phyloP scores from a whole-genome alignment of 2,329 filamentous ascomycete species.

The Chaetomiaceae sp. region DNA sequence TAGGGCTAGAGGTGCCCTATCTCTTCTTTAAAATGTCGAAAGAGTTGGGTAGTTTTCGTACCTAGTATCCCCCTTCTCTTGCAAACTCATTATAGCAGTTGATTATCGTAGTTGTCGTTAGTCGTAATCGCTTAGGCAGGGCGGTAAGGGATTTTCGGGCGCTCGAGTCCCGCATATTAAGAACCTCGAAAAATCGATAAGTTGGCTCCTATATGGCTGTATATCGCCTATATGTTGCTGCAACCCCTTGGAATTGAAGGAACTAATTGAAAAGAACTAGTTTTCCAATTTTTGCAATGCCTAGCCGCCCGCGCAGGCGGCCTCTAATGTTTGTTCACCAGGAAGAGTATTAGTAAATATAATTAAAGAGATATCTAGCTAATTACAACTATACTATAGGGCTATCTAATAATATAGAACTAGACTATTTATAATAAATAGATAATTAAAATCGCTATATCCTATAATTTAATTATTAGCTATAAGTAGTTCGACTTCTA shows the following conservation, averaged over 20 bases:
- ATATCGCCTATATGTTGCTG: background rate
- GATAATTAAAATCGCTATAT: too few species aligned
- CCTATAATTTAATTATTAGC: too few species aligned
- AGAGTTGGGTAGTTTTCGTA: constrained; percentile 4
- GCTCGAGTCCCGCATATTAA: background rate
- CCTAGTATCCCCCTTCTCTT: background rate
- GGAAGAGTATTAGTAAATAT: too few species aligned
- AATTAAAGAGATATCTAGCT: too few species aligned
- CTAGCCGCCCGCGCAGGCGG: constrained; percentile 1
- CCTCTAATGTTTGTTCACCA: background rate
- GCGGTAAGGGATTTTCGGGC: constrained; percentile 1
- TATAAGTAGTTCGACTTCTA: too few species aligned
- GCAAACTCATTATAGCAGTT: too few species aligned
- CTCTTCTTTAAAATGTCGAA: constrained; percentile 3
- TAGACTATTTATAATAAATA: too few species aligned
- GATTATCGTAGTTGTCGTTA: background rate
- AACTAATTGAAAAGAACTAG: background rate
- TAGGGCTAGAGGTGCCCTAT: background rate
- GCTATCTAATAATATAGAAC: too few species aligned
- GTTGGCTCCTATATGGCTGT: background rate
- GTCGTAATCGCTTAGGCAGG: background rate
- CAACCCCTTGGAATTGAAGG: constrained; percentile 1
- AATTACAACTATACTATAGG: too few species aligned
- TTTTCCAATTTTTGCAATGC: background rate
- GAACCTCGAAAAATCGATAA: background rate